phyloP scores from a whole-genome alignment of 2,329 filamentous ascomycete species.

The Microdochium nivale region DNA sequence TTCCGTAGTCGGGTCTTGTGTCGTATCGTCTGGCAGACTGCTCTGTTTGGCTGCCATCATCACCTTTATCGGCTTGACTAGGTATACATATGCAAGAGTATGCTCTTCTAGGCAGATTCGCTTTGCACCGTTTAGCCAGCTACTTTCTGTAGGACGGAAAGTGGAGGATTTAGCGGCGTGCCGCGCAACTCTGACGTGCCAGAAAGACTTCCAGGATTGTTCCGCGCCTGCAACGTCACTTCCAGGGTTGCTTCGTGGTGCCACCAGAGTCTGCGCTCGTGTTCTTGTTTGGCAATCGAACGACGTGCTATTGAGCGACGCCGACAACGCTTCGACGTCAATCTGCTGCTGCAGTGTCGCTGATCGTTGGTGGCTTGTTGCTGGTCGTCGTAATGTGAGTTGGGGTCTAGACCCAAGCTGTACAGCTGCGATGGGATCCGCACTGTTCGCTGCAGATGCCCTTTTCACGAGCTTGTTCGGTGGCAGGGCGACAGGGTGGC shows the following conservation, averaged over 20 bases:
- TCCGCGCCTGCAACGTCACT: constrained; percentile 6
- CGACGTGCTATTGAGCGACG: constrained; percentile 17
- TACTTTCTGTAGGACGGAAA: constrained; percentile 14
- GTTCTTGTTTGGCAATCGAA: constrained; percentile 22
- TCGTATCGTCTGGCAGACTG: neutral
- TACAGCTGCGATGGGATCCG: constrained; percentile 30
- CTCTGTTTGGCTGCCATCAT: constrained; percentile 6
- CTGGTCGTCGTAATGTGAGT: constrained; percentile 61
- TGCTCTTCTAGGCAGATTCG: constrained; percentile 22
- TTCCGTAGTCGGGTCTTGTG: neutral
- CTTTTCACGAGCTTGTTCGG: constrained; percentile 77
- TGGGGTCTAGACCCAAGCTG: constrained; percentile 49
- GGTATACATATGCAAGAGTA: constrained; percentile 23
- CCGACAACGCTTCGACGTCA: constrained; percentile 12
- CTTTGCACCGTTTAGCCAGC: constrained; percentile 14
- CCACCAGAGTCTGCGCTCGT: constrained; percentile 17
- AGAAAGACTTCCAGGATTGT: constrained; percentile 46
- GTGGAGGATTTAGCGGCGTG: constrained; percentile 10
- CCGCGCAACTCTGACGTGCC: constrained; percentile 33
- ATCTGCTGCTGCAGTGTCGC: constrained; percentile 53
- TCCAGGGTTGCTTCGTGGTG: constrained; percentile 6
- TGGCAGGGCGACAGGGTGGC: constrained; percentile 35
- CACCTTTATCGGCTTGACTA: constrained; percentile 23
- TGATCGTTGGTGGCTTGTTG: constrained; percentile 71
- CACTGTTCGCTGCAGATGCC: constrained; percentile 45